Evolutionary conservation across 768 basidiomycete genomes (phyloP).

Genomic region (Mycena chlorophos): DNA sequence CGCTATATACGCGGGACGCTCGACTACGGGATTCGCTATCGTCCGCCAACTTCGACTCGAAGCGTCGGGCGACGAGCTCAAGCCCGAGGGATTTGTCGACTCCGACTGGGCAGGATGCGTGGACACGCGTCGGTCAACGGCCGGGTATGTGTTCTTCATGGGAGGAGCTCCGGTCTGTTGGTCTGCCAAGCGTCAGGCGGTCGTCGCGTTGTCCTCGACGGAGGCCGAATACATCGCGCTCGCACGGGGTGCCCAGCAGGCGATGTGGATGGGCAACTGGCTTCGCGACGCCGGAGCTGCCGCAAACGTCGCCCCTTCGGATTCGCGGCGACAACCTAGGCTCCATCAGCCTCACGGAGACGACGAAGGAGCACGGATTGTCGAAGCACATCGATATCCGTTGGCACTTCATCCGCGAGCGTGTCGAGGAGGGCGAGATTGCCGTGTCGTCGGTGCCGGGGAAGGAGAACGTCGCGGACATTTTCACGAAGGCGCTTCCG

Average conservation of each 20-base stretch:
- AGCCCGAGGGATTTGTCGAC: conserved; percentile 27
- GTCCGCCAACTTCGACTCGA: background rate
- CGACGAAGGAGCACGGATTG: conserved; percentile 4
- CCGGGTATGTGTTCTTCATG: conserved; percentile 33
- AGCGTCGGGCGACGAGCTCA: background rate
- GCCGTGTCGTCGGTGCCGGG: conserved; percentile 14
- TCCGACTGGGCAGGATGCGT: conserved; percentile 32
- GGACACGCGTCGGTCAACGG: conserved; percentile 26
- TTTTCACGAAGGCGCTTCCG: conserved; percentile 31
- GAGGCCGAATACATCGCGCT: conserved; percentile 22
- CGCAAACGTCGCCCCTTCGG: background rate
- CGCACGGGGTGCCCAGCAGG: conserved; percentile 19
- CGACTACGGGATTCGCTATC: conserved; percentile 25
- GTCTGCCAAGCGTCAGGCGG: conserved; percentile 32
- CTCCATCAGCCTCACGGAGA: conserved; percentile 21
- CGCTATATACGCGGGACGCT: conserved; percentile 33
- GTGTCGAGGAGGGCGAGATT: conserved; percentile 7
- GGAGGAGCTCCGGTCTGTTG: conserved; percentile 31
- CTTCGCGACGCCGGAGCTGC: conserved; percentile 10
- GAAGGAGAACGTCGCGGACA: conserved; percentile 28
- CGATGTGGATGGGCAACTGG: conserved; percentile 23
- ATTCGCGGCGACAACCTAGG: conserved; percentile 31
- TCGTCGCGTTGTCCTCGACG: conserved; percentile 16
- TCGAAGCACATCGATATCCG: conserved; percentile 21
- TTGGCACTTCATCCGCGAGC: conserved; percentile 17